Evolutionary conservation across 257 asterid genomes (phyloP), one percentile per base, ranked within the genome.

Genomic region (Fraxinus quadrangulata): DNA sequence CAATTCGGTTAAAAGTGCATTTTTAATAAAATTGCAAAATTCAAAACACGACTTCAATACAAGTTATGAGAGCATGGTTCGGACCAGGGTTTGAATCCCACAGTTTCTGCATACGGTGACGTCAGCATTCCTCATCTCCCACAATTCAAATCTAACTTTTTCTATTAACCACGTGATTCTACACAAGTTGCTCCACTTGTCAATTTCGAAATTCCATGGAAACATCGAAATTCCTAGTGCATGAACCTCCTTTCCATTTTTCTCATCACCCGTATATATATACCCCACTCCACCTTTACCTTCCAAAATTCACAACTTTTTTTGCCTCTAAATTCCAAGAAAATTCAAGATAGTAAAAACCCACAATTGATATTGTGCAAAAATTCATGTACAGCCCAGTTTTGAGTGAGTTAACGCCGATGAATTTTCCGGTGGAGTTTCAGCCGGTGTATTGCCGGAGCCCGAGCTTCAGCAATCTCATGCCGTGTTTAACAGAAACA

Each of bases 401-500:
- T 75, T 70, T 34, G 30, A 42, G 78, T 1, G 93, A 88, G 14
- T 36, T 88, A 14, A 39, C 83, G 37, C 67, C 89, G 80, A 61
- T 65, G 14, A 67, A 11, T 72, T 42, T 21, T 30, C 72, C 31
- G 67, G 74, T 7, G 81, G 86, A 63, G 21, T 24, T 31, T 23
- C 74, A 69, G 72, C 86, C 96, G 33, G 68, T 75, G 40, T 84
- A 88, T 70, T 68, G 86, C 73, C 87, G 96, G 87, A 91, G 85
- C 82, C 83, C 90, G 40, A 91, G 97, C 54, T 89, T 88, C 87
- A 82, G 81, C 75, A 86, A 87, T 71, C 89, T 93, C 5, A 81
- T 88, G 70, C 89, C 94, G 0, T 93, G 94, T 68, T 80, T 93
- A 72, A 88, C 92, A 23, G 95, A 90, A 14, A 92, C 89, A 1